Evolutionary conservation across 1,139 yeast genomes (phyloP).

Genomic region (Debaryomycetaceae sp.): DNA sequence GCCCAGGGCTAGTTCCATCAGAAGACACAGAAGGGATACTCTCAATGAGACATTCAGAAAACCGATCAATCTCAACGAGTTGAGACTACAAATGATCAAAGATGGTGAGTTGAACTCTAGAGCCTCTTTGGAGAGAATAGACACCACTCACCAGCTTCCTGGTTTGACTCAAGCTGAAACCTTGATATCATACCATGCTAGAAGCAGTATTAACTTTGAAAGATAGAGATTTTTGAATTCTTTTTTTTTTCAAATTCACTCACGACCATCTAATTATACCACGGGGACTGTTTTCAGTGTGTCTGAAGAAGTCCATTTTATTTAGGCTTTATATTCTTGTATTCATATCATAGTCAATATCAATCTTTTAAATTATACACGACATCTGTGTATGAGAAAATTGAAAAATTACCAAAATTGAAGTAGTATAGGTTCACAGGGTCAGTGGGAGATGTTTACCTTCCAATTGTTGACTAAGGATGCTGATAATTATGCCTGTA

Average conservation of each 20-base stretch:
- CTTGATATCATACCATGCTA: conserved; percentile 41
- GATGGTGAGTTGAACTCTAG: conserved; percentile 35
- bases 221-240: no score
- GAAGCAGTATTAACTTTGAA: conserved; percentile 31
- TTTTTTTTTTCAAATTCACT: no score
- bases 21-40: conserved; percentile 29
- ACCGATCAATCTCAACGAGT: conserved; percentile 33
- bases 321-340: not conserved
- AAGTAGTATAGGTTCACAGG: not conserved
- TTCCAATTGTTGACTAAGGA: conserved; percentile 37
- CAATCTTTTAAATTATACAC: not conserved
- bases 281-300: no score
- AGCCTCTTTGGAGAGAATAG: conserved; percentile 37
- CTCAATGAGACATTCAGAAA: conserved; percentile 29
- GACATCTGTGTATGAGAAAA: not conserved
- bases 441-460: conserved; percentile 30
- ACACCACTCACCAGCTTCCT: conserved; percentile 47
- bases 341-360: not conserved
- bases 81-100: conserved; percentile 41
- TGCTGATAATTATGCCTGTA: conserved; percentile 28
- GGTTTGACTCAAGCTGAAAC: conserved; percentile 52
- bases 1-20: conserved; percentile 18
- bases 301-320: no score
- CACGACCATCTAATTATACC: no score
- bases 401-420: not conserved